Evolutionary conservation across 805 yeast species (phyloP), one percentile per base, ranked within the genome.

Genomic region (Ogataea nonfermentans): DNA sequence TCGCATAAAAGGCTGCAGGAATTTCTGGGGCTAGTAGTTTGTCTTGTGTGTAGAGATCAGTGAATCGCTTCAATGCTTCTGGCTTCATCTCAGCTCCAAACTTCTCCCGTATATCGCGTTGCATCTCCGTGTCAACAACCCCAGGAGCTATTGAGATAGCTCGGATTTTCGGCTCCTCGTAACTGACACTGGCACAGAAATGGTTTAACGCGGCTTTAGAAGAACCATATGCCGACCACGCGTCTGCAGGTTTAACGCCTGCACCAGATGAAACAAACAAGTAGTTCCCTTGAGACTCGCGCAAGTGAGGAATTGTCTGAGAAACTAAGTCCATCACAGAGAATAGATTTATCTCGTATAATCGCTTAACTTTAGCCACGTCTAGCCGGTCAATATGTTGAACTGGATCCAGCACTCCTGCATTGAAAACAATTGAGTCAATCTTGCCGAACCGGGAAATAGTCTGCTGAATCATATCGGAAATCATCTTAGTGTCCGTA

Each of bases 211-310:
- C 96, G 0, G 97, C 96, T 61, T 91, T 91, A 6, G 96, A 81
- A 4, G 90, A 67, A 1, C 96, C 95, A 54, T 91, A 91, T 4
- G 96, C 95, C 12, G 84, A 83, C 97, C 97, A 91, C 0, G 88
- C 93, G 46, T 70, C 74, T 48, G 68, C 73, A 13, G 80, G 66
- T 37, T 70, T 74, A 1, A 73, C 71, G 13, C 95, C 74, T 1
- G 98, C 97, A 5, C 96, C 97, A 2, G 95, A 86, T 13, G 95
- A 84, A 0, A 90, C 96, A 40, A 83, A 78, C n/a, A 91, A 68
- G 25, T 84, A 70, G 29, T 68, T 73, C 0, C 95, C 95, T 10
- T 72, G 63, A 4, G 78, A 47, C 26, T 74, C 63, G 14, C 62
- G 65, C 47, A 91, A 65, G 25, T 73, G 65, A 0, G 91, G 89